phyloP scores from a whole-genome alignment of 192 early-diverging fungal species.

The Umbelopsis sp. region DNA sequence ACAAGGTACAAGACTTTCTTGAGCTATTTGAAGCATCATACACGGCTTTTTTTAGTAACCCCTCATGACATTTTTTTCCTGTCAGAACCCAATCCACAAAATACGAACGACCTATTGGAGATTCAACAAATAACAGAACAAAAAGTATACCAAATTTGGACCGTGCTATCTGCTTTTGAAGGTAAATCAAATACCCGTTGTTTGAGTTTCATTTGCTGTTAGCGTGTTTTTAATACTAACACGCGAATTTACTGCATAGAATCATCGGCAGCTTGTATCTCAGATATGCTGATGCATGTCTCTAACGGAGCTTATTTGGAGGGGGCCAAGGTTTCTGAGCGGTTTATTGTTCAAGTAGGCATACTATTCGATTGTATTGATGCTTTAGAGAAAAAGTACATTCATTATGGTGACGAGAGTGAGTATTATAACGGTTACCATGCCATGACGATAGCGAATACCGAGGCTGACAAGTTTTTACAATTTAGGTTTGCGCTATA shows the following conservation, averaged over 20 bases:
- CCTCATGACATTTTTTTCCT: background rate
- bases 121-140: conserved; percentile 79
- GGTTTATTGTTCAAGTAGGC: conserved; percentile 92
- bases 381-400: conserved; percentile 76
- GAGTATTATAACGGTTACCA: conserved; percentile 17
- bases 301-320: conserved; percentile 83
- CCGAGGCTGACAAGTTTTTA: background rate
- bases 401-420: conserved; percentile 64
- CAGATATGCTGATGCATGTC: conserved; percentile 91
- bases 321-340: conserved; percentile 79
- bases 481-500: conserved; percentile 65
- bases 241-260: conserved; percentile 46
- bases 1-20: conserved; percentile 18
- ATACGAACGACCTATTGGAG: conserved; percentile 28
- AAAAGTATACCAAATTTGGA: conserved; percentile 88
- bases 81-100: conserved; percentile 22
- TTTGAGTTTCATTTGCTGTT: background rate
- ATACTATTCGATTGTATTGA: conserved; percentile 90
- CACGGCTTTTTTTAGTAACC: conserved; percentile 16
- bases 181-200: conserved; percentile 15
- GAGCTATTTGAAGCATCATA: background rate
- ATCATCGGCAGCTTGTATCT: conserved; percentile 92
- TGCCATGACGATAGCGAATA: too few relatives aligned
- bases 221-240: background rate
- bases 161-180: conserved; percentile 93